Evolutionary conservation across 2,329 filamentous ascomycete species (phyloP).

Genomic region (Dothistroma septosporum): DNA sequence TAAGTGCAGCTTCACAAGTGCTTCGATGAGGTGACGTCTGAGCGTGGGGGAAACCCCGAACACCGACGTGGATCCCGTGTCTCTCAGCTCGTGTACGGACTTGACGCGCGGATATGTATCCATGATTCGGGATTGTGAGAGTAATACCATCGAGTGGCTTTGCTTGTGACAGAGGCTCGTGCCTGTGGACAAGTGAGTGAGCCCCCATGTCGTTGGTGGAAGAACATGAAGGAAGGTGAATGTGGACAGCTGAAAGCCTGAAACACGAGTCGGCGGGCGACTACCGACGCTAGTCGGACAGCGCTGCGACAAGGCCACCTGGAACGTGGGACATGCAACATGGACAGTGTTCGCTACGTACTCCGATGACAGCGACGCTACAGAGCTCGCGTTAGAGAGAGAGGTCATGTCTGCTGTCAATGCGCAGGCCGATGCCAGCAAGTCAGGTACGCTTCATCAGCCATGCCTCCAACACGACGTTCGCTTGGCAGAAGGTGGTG

Average conservation of each 20-base stretch:
- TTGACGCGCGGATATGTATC: not conserved
- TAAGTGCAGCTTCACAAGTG: not conserved
- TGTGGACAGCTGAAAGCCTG: not conserved
- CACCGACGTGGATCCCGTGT: not conserved
- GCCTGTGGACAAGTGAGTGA: not conserved
- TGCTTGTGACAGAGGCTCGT: not conserved
- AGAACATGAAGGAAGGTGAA: not conserved
- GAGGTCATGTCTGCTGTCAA: slow-evolving; percentile 19
- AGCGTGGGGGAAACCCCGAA: not conserved
- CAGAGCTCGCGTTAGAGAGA: not conserved
- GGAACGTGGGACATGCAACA: not conserved
- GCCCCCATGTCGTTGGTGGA: not conserved
- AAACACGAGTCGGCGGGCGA: not conserved
- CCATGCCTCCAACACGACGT: not conserved
- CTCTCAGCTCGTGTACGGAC: not conserved
- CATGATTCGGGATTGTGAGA: not conserved
- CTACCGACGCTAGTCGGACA: not conserved
- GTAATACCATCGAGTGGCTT: not conserved
- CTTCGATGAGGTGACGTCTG: not conserved
- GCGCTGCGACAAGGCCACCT: not conserved
- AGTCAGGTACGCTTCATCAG: slow-evolving; percentile 17
- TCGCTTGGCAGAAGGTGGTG: slow-evolving; percentile 7
- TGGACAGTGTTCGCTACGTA: not conserved
- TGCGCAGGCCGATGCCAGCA: slow-evolving; percentile 13
- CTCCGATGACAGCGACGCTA: not conserved